A percentile compares a stretch with the other conserved stretches of the same genome.
Evolutionary conservation across 139 green algal genomes (phyloP).

Genomic region (Asterochloris sp.): DNA sequence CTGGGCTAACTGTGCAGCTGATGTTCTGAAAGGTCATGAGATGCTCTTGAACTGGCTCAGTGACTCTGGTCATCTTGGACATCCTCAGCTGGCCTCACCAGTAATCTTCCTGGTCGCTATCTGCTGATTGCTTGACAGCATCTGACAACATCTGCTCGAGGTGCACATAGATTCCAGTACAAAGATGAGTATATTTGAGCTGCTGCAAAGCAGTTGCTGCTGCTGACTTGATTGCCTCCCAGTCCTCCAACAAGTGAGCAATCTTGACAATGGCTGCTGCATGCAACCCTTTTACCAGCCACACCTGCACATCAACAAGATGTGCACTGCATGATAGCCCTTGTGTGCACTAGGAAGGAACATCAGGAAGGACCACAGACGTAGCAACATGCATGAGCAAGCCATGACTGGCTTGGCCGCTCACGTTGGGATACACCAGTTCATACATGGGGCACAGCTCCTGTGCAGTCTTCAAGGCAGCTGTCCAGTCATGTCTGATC

Average conservation of each 20-base stretch:
- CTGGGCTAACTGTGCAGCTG: too few relatives aligned
- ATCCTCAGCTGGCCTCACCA: too few relatives aligned
- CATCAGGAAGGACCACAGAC: neutral
- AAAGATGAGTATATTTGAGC: conserved; percentile 12
- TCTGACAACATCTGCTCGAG: neutral
- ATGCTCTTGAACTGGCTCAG: too few relatives aligned
- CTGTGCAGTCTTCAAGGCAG: conserved; percentile 31
- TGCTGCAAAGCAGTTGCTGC: neutral
- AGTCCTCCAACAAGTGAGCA: conserved; percentile 9
- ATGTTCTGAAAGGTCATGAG: too few relatives aligned
- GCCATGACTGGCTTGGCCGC: neutral
- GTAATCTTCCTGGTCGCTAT: too few relatives aligned
- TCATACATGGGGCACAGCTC: conserved; percentile 39
- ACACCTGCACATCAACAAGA: conserved; percentile 23
- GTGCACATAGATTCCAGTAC: neutral
- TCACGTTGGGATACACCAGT: conserved; percentile 41
- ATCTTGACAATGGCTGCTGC: conserved; percentile 30
- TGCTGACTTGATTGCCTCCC: neutral
- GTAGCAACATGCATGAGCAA: neutral
- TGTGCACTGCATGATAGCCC: neutral
- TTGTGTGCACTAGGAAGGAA: neutral
- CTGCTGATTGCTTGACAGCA: neutral
- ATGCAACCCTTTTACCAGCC: conserved; percentile 35
- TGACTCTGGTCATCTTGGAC: too few relatives aligned
- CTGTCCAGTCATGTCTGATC: conserved; percentile 24